These are phyloP conservation scores for Tieghemiomyces parasiticus DNA, from an alignment of 192 early-diverging fungal species.

Conservation along the genomic window DNA sequence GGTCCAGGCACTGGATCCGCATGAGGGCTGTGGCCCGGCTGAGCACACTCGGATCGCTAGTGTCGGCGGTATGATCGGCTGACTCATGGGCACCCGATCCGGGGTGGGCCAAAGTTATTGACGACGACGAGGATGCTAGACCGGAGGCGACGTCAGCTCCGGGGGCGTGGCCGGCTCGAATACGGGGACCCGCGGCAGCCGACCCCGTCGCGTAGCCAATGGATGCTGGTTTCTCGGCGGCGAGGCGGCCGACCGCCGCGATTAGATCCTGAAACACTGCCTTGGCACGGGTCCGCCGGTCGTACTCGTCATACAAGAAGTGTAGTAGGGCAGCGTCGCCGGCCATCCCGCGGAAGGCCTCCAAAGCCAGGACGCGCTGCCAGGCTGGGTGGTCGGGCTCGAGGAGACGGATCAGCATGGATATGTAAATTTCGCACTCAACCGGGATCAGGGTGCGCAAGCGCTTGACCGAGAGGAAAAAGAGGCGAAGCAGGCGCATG, in stretches of 20 bases:
- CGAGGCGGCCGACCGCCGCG: conserved; percentile 52
- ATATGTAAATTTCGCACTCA: conserved; percentile 91
- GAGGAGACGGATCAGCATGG: conserved; percentile 69
- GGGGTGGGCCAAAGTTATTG: too few relatives aligned
- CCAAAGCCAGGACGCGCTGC: conserved; percentile 68
- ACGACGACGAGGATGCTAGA: too few relatives aligned
- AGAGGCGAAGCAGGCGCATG: conserved; percentile 69
- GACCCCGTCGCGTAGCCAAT: conserved; percentile 3
- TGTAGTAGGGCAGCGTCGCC: conserved; percentile 42
- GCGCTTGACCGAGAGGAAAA: conserved; percentile 59
- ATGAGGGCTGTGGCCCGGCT: conserved; percentile 19
- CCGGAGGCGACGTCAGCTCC: not conserved
- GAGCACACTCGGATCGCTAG: conserved; percentile 8
- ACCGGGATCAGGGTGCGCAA: conserved; percentile 27
- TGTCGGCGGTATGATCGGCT: too few relatives aligned
- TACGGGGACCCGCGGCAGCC: not conserved
- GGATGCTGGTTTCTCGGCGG: conserved; percentile 49
- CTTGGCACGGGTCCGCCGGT: conserved; percentile 51
- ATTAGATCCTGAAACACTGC: conserved; percentile 75
- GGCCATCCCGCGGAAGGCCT: conserved; percentile 57
- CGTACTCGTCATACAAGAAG: conserved; percentile 59
- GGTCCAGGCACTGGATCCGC: conserved; percentile 52
- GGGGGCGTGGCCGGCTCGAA: not conserved
- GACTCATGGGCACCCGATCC: too few relatives aligned
- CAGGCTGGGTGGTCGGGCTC: conserved; percentile 66